Evolutionary conservation across 257 asterid species (phyloP).

Genomic region (Lycium barbarum): DNA sequence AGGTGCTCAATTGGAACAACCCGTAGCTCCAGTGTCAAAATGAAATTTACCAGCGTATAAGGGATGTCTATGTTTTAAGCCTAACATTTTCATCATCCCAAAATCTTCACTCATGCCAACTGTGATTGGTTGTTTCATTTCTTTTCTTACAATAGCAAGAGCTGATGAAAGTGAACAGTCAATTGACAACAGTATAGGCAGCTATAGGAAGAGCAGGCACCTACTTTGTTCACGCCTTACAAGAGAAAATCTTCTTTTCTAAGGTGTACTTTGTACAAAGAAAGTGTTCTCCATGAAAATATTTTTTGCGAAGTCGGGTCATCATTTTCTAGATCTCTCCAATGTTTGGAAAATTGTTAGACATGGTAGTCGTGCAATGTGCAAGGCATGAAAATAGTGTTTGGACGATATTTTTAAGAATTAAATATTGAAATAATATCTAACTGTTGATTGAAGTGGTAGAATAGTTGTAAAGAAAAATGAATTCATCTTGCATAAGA

Average conservation of each 20-base stretch:
- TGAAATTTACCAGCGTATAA: too few relatives aligned
- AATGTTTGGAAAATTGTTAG: not conserved
- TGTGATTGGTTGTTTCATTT: not conserved
- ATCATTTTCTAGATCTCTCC: not conserved
- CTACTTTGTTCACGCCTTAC: not conserved
- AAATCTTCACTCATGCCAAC: not conserved
- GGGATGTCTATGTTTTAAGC: too few relatives aligned
- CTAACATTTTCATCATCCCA: constrained; percentile 2
- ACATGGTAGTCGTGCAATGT: not conserved
- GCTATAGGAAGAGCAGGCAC: not conserved
- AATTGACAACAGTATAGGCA: not conserved
- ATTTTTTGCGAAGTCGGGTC: not conserved
- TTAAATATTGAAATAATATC: not conserved
- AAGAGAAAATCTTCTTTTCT: not conserved
- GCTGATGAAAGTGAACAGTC: not conserved
- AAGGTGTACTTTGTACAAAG: not conserved
- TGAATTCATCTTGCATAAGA: not conserved
- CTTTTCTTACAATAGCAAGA: not conserved
- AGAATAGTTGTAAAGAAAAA: not conserved
- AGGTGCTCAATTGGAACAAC: too few relatives aligned
- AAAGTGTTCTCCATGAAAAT: not conserved
- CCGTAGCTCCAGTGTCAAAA: too few relatives aligned
- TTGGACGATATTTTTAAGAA: not conserved
- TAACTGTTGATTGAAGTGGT: constrained; percentile 10
- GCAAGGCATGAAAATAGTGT: not conserved